These are phyloP conservation scores for Oryza glumipatula DNA, from an alignment of 176 grass and related monocot species.

Conservation along the genomic window DNA sequence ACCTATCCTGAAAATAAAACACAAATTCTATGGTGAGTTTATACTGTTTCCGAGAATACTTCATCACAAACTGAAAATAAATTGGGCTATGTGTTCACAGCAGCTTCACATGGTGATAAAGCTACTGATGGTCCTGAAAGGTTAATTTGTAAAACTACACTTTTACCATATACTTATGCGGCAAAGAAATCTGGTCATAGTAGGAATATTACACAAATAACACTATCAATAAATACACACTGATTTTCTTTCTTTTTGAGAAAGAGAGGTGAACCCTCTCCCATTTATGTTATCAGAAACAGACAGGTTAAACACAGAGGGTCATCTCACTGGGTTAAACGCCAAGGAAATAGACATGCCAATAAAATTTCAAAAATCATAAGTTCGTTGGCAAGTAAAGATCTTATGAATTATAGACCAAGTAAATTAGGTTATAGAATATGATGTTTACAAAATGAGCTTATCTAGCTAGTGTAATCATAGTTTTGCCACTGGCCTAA, in stretches of 20 bases:
- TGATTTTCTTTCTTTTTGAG: too few relatives aligned
- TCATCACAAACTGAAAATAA: not conserved
- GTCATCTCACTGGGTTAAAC: too few relatives aligned
- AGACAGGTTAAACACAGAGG: too few relatives aligned
- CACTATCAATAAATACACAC: not conserved
- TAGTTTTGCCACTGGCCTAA: too few relatives aligned
- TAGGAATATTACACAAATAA: not conserved
- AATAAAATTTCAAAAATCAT: not conserved
- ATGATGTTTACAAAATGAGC: not conserved
- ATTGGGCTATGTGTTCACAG: not conserved
- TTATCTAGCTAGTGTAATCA: too few relatives aligned
- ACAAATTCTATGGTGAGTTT: slow-evolving; percentile 5
- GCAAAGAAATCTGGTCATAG: not conserved
- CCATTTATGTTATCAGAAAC: too few relatives aligned
- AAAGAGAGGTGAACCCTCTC: too few relatives aligned
- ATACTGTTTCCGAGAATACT: slow-evolving; percentile 8
- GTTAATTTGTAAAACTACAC: not conserved
- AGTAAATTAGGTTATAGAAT: not conserved
- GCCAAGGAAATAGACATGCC: not conserved
- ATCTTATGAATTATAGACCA: not conserved
- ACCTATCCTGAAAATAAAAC: slow-evolving; percentile 41
- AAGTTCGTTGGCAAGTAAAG: not conserved
- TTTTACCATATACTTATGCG: not conserved
- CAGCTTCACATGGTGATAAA: not conserved
- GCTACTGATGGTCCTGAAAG: slow-evolving; percentile 4